phyloP scores from a whole-genome alignment of 345 rosid species.

The Salix udensis region DNA sequence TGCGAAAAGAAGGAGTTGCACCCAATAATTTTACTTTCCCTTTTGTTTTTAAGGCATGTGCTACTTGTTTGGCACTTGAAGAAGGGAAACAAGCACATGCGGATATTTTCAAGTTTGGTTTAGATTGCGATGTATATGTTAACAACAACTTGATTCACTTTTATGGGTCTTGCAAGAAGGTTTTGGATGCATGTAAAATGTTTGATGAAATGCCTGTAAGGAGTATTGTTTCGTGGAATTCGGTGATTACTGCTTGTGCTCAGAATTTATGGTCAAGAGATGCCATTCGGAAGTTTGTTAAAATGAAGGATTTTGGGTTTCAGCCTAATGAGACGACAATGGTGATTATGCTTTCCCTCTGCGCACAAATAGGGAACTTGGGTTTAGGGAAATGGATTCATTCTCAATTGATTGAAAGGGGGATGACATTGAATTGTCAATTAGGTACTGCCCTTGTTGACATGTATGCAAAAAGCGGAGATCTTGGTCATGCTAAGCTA shows the following conservation, averaged over 20 bases:
- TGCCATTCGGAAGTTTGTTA: constrained; percentile 44
- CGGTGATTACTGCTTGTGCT: constrained; percentile 55
- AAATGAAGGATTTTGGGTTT: constrained; percentile 48
- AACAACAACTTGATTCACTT: constrained; percentile 58
- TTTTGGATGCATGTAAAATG: constrained; percentile 50
- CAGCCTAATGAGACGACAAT: constrained; percentile 67
- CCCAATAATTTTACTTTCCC: constrained; percentile 72
- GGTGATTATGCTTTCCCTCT: constrained; percentile 61
- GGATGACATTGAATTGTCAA: constrained; percentile 47
- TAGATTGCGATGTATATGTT: constrained; percentile 62
- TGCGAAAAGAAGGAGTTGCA: constrained; percentile 53
- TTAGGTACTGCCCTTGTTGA: constrained; percentile 83
- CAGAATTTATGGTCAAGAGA: constrained; percentile 37
- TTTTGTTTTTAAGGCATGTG: constrained; percentile 64
- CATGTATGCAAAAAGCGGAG: constrained; percentile 74
- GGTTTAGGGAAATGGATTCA: constrained; percentile 71
- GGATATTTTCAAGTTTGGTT: constrained; percentile 55
- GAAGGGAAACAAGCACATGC: constrained; percentile 70
- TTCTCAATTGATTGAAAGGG: constrained; percentile 54
- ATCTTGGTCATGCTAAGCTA: constrained; percentile 40
- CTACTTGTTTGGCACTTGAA: constrained; percentile 37
- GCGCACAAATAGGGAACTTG: constrained; percentile 53
- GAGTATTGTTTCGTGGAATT: constrained; percentile 77
- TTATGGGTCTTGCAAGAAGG: constrained; percentile 63
- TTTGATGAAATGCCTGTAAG: constrained; percentile 67